These are phyloP conservation scores for Berberis vulgaris DNA, from an alignment of 164 flowering plant species.

Conservation along the genomic window DNA sequence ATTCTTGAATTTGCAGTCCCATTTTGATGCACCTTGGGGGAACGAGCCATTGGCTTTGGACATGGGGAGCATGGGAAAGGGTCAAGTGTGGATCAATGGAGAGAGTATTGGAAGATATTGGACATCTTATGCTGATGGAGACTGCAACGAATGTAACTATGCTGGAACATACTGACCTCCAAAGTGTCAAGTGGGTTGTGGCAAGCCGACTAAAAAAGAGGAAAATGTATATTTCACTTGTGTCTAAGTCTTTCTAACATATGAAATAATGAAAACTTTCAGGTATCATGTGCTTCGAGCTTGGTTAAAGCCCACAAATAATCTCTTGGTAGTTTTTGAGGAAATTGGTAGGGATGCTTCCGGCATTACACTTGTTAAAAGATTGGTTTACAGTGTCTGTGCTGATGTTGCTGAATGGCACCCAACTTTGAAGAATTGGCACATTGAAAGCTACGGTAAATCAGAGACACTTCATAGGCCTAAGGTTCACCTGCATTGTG, in stretches of 20 bases:
- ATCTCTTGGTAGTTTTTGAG: constrained; percentile 71
- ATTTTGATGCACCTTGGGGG: constrained; percentile 75
- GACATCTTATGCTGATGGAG: constrained; percentile 61
- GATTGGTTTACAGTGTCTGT: constrained; percentile 66
- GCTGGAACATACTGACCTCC: constrained; percentile 49
- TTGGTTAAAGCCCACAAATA: constrained; percentile 65
- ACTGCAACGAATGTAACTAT: constrained; percentile 59
- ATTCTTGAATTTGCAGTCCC: constrained; percentile 29
- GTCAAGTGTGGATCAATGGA: constrained; percentile 90
- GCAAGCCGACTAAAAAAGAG: constrained; percentile 40
- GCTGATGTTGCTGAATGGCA: constrained; percentile 82
- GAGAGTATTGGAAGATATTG: constrained; percentile 86
- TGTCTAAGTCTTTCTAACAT: neutral
- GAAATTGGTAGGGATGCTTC: constrained; percentile 89
- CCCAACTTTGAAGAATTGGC: constrained; percentile 79
- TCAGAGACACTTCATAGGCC: constrained; percentile 59
- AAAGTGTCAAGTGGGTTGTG: constrained; percentile 78
- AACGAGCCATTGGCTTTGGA: constrained; percentile 82
- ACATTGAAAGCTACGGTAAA: constrained; percentile 62
- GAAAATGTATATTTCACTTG: neutral
- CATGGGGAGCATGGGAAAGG: constrained; percentile 89
- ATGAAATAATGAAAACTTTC: neutral
- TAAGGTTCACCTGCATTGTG: constrained; percentile 77
- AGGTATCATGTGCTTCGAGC: constrained; percentile 95
- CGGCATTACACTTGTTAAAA: constrained; percentile 59